Evolutionary conservation across 1,284 basidiomycete species (phyloP).

Genomic region (Hemileia vastatrix): DNA sequence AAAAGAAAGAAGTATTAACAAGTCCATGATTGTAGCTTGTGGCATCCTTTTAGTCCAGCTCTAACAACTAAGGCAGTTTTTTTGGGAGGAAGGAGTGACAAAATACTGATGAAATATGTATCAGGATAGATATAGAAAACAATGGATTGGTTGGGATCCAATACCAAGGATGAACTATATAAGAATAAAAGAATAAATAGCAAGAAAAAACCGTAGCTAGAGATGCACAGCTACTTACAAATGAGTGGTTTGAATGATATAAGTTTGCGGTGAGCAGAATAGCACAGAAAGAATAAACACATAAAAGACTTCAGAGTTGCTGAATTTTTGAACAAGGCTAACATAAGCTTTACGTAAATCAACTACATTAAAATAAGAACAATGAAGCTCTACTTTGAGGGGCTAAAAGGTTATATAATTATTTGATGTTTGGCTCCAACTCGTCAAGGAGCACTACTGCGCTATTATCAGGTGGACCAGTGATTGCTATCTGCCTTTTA

Average conservation of each 20-base stretch:
- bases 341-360: not conserved
- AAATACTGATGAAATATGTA: no score
- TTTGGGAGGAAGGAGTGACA: no score
- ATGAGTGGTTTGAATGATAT: not conserved
- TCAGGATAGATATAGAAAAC: no score
- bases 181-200: not conserved
- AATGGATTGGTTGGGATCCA: conserved; percentile 26
- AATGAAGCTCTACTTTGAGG: conserved; percentile 7
- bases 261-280: not conserved
- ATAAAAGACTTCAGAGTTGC: no score
- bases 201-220: not conserved
- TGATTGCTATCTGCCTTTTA: conserved; percentile 32
- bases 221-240: not conserved
- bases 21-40: no score
- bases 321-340: not conserved
- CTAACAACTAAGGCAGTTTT: no score
- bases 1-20: no score
- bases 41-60: no score
- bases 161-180: conserved; percentile 28
- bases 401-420: not conserved
- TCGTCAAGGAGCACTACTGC: conserved; percentile 27
- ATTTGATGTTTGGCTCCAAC: not conserved
- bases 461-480: conserved; percentile 27
- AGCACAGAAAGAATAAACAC: not conserved
- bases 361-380: conserved; percentile 10